These are phyloP conservation scores for Triticum aestivum DNA, from an alignment of 176 grass and related monocot genomes.

Conservation along the genomic window IWGSC_CS_RefSeq_v2.1 NC_057808.1:437346401-437346900, in stretches of 20 bases:
- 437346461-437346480: background rate
- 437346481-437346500: background rate
- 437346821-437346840: background rate
- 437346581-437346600: background rate
- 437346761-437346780: background rate
- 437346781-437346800: background rate
- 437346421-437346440: slow-evolving; percentile 15
- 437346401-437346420: background rate
- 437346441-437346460: background rate
- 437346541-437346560: background rate
- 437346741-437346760: background rate
- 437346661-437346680: background rate
- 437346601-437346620: background rate
- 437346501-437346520: background rate
- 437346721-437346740: background rate
- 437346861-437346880: background rate
- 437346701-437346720: background rate
- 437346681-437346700: background rate
- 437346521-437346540: background rate
- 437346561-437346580: background rate
- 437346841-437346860: background rate
- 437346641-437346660: background rate
- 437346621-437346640: background rate
- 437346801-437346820: background rate
- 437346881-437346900: background rate